Evolutionary conservation across 169 alveolate genomes (phyloP), one percentile per base, ranked within the genome.

Genomic region (Plasmodium falciparum): DNA sequence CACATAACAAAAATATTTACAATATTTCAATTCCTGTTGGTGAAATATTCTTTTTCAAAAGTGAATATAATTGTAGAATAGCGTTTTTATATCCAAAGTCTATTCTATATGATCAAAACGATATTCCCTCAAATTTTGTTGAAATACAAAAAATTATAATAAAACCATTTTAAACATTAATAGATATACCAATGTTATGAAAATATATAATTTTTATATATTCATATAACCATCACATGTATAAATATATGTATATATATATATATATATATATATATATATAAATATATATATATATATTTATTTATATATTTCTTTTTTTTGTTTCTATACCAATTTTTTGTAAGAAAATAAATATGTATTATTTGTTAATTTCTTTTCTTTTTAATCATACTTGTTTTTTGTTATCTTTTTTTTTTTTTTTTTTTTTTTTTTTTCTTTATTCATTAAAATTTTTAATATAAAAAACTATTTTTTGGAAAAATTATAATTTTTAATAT

Each of bases 41-140:
- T 8, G 92, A 85, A 71, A 39, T 85, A 24, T 85, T 85, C 45
- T 85, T 58, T 29, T 85, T 85, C 29, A 85, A 71, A 61, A 58
- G 20, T 26, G 76, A 71, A 39, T 59, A 85, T 69, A 43, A 17
- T 9, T 85, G 92, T 49, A 85, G 78, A 59, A 47, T 85, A 50
- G 92, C 92, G 15, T 85, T 59, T 39, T 6, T 85, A 0, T 71
- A 58, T 26, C 88, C 92, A 3, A 56, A 71, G 24, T 59, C 47
- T 47, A 24, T 33, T 3, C 58, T 71, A 33, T 4, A 29, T 9
- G 22, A 66, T 22, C 67, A 85, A 9, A 43, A 26, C 63, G 52
- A 71, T 29, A n/a, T 61, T 15, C 92, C 92, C 20, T 17, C 22
- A 2, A 71, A 85, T 85, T 85, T 85, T 61, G 69, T 71, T 43